Base-by-base conservation (phyloP, 2,329 filamentous ascomycete species). In the Colletotrichum gigasporum region DNA sequence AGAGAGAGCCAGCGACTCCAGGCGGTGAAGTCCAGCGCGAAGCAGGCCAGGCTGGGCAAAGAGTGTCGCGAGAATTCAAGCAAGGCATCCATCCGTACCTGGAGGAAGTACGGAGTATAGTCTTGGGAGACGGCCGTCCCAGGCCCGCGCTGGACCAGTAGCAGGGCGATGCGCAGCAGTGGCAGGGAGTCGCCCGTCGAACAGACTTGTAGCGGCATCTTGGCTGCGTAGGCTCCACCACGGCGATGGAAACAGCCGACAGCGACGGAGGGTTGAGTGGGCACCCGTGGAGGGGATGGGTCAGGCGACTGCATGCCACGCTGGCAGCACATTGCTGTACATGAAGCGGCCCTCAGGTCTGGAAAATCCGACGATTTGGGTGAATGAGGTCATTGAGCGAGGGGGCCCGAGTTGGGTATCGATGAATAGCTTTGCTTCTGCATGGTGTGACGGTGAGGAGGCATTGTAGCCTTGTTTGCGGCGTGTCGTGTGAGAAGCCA, bases 251-350 rank as follows among this genome's bases (percentile, higher is more conserved):
- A 67, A 61, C 65, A 67, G 42, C 63, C 59, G 65, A 66, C 57
- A 37, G 57, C 18, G 39, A 61, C 20, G 42, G 57, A 44, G 56
- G 48, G 42, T 64, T 35, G 34, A 50, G 62, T 63, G n/a, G n/a
- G n/a, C n/a, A n/a, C n/a, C n/a, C n/a, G n/a, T n/a, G 56, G 65
- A 63, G 55, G 57, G 30, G 54, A 62, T 22, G 42, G 48, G 42
- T 55, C 54, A 55, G 22, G 41, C 41, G 44, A 55, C 65, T 67
- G 65, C 65, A 67, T 66, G 66, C 63, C 66, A 67, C 66, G 66
- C 63, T 67, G 66, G 66, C 66, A 67, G 58, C 60, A 64, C 60
- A 52, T 61, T 28, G 47, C 34, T 30, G 48, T 44, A 61, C 48
- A 44, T 48, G 14, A 64, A 50, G 35, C 35, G 5, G 35, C 22